Evolutionary conservation across 176 grass and related monocot genomes (phyloP), one percentile per base, ranked within the genome.

Genomic region (Coix lacrymajobi): DNA sequence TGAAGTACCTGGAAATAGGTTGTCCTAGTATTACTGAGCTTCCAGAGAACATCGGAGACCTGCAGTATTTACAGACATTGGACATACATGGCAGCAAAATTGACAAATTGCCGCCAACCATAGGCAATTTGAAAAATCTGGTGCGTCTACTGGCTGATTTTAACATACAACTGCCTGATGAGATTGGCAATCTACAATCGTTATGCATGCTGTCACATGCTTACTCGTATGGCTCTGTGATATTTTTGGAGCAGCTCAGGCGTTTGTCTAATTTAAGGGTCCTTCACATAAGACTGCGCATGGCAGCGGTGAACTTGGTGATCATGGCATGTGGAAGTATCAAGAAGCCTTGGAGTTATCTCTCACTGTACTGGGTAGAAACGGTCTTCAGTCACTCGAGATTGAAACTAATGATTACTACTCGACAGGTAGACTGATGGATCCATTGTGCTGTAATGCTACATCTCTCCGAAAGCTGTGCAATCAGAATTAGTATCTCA

Each of bases 21-120:
- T 77, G 45, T 25, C 70, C 43, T 40, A 32, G 52, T 77, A 40
- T 77, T 28, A 75, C 72, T 56, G 33, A 60, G 52, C 74, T 77
- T 38, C 74, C 57, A 6, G 36, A 77, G 1, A 14, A 30, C 10
- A 62, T 77, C 24, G 75, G 56, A 41, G n/a, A 40, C 22, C 51
- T 77, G 12, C 54, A 77, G n/a, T 38, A 6, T 62, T 41, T 77
- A 32, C 54, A 77, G 26, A 77, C 54, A 62, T 4, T 77, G 36
- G 75, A 62, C 14, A 43, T 78, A 40, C 37, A 16, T 44, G 8
- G 39, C 7, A 78, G 57, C 33, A n/a, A 43, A 29, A 62, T 61
- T 78, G 37, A 44, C 16, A 43, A 12, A 17, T 63, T 78, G 15
- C 75, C 75, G 20, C 1, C 37, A 43, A 31, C 75, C 7, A 78